Base-by-base conservation (phyloP, 768 basidiomycete species). In the Phanerochaete carnosa region DNA sequence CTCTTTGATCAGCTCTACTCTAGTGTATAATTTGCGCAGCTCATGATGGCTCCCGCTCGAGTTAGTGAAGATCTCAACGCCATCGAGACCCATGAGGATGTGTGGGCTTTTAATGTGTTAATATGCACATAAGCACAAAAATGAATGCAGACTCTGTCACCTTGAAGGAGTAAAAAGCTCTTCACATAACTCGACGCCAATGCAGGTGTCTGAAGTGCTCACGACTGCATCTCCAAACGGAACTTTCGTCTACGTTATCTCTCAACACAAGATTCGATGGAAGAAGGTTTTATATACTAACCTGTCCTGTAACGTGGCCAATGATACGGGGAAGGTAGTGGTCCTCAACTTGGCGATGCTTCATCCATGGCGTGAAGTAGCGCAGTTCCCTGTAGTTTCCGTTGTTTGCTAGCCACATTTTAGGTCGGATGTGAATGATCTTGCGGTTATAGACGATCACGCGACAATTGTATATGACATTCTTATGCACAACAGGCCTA, bases 361-460 rank as follows among this genome's bases (percentile, higher is more conserved):
- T 96, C 69, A 78, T 76, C 96, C 97, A 99, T 0, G 97, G 95
- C 1, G 96, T 94, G 68, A 99, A 99, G 72, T 94, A 92, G 15
- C 90, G 67, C 47, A 76, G 64, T 74, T 81, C 79, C 65, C 97
- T 90, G 73, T 99, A 99, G 70, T 98, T 98, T 3, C 97, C 97
- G 68, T 97, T 94, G 70, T 98, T 98, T 1, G 97, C 97, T 47
- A 99, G 80, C 97, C 97, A 99, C 95, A 99, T 95, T 78, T 98
- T 99, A 0, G 97, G 97, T 25, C 97, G 87, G 64, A 99, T 98
- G 63, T 98, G 85, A 0, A 98, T 75, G 61, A 99, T 95, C 75
- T 92, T 83, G 58, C 85, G 81, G 74, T 95, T 81, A 69, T 94
- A 83, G 45, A 95, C 85, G 71, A 98, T 88, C 35, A 98, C 80